Evolutionary conservation across 2,329 filamentous ascomycete species (phyloP).

Genomic region (Alternaria triticina): DNA sequence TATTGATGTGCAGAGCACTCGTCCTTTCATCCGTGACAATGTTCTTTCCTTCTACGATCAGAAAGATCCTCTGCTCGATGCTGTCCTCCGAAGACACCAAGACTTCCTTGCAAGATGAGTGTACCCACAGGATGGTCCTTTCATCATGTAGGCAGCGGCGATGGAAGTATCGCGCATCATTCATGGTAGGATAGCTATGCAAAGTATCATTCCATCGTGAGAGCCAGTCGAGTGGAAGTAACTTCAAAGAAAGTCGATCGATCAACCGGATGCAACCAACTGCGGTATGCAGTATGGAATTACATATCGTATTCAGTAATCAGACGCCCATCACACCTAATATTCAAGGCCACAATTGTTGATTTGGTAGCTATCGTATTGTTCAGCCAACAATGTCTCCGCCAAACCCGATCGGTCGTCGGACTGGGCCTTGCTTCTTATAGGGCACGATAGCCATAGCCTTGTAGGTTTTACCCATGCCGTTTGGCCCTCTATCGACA

Average conservation of each 20-base stretch:
- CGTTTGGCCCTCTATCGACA: constrained; percentile 79
- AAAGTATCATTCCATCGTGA: background rate
- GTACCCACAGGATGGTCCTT: background rate
- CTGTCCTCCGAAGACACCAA: background rate
- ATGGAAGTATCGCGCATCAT: background rate
- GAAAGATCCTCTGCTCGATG: background rate
- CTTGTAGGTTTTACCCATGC: constrained; percentile 96
- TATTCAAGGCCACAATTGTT: background rate
- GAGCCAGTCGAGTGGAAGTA: background rate
- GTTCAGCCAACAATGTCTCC: constrained; percentile 58
- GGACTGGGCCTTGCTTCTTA: constrained; percentile 65
- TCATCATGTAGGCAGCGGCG: background rate
- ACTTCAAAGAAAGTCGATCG: background rate
- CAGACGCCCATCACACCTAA: background rate
- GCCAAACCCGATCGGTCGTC: constrained; percentile 90
- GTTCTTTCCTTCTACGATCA: background rate
- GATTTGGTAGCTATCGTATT: background rate
- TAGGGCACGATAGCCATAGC: constrained; percentile 84
- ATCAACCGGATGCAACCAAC: background rate
- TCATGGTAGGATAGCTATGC: background rate
- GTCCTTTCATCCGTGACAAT: background rate
- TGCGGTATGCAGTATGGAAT: background rate
- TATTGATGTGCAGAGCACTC: background rate
- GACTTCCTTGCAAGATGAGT: background rate
- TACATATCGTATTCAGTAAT: background rate